Conservation (phyloP, 176 grass and related monocot species). For the Oryza punctata region DNA sequence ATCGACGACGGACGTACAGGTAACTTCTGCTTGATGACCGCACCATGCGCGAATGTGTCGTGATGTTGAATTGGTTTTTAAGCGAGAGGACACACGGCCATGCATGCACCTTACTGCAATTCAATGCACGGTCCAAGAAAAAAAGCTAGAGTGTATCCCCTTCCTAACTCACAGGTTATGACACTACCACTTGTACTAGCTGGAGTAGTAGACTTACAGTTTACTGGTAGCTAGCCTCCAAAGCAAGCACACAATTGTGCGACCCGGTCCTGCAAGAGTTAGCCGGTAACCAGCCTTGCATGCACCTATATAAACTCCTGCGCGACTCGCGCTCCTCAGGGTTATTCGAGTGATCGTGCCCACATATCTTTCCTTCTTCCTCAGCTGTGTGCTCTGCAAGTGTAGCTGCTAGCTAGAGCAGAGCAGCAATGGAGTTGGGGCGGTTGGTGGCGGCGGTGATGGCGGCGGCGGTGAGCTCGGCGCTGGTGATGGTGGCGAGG, state of each 20-base stretch:
- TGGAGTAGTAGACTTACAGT: not conserved
- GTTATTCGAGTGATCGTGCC: not conserved
- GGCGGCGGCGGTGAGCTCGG: slow-evolving; percentile 1
- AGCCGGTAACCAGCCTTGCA: not conserved
- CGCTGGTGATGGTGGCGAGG: slow-evolving; percentile 39
- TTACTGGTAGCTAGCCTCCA: not conserved
- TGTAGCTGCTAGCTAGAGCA: not conserved
- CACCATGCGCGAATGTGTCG: no score
- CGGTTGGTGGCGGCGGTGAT: slow-evolving; percentile 19
- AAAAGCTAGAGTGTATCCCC: not conserved
- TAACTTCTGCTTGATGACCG: not conserved
- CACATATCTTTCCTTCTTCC: not conserved
- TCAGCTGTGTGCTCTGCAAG: not conserved
- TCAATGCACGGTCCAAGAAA: not conserved
- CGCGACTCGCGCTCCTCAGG: slow-evolving; percentile 1
- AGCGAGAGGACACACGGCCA: not conserved
- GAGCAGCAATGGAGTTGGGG: slow-evolving; percentile 34
- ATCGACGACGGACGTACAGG: not conserved
- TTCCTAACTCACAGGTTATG: not conserved
- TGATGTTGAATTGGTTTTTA: not conserved
- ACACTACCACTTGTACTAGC: not conserved
- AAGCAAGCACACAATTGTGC: not conserved
- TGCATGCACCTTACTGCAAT: not conserved
- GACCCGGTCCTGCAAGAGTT: not conserved
- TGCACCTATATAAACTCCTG: slow-evolving; percentile 40